Percentiles rank a stretch among this genome's conserved stretches.
These are phyloP conservation scores for Phalaenopsis hybrid DNA, from an alignment of 116 monocot species.

Conservation along the genomic window DNA sequence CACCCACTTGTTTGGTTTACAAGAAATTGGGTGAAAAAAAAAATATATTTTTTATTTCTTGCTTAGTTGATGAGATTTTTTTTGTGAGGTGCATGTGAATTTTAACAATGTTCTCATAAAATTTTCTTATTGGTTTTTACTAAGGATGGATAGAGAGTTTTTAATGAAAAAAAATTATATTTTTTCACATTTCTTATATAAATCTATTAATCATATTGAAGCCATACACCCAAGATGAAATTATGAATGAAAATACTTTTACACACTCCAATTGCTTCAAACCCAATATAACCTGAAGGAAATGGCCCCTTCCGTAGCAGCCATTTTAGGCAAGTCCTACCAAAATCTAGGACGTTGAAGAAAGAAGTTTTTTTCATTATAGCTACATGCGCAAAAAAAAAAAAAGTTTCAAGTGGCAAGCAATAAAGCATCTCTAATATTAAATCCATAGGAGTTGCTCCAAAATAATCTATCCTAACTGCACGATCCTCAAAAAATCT, in stretches of 20 bases:
- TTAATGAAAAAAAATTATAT: not conserved
- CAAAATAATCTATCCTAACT: not conserved
- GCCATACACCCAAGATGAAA: not conserved
- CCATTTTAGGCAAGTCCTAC: not conserved
- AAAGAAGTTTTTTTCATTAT: not conserved
- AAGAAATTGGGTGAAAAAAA: too few relatives aligned
- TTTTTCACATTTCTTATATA: too few relatives aligned
- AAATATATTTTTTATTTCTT: too few relatives aligned
- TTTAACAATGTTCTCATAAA: too few relatives aligned
- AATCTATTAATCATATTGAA: too few relatives aligned
- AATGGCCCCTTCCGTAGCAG: not conserved
- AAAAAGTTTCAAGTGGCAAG: not conserved
- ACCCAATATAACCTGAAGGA: too few relatives aligned
- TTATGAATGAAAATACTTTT: not conserved
- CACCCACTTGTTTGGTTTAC: too few relatives aligned
- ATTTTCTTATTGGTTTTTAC: too few relatives aligned
- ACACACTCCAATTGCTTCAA: not conserved
- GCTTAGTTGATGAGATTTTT: too few relatives aligned
- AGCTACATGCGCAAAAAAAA: not conserved
- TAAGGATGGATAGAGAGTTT: too few relatives aligned
- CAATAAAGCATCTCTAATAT: not conserved
- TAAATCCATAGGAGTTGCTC: not conserved
- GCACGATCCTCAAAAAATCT: not conserved
- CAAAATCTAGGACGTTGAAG: not conserved
- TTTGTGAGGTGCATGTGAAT: too few relatives aligned